Conservation (phyloP, 2,329 filamentous ascomycete genomes). For the Aspergillus tanneri region DNA sequence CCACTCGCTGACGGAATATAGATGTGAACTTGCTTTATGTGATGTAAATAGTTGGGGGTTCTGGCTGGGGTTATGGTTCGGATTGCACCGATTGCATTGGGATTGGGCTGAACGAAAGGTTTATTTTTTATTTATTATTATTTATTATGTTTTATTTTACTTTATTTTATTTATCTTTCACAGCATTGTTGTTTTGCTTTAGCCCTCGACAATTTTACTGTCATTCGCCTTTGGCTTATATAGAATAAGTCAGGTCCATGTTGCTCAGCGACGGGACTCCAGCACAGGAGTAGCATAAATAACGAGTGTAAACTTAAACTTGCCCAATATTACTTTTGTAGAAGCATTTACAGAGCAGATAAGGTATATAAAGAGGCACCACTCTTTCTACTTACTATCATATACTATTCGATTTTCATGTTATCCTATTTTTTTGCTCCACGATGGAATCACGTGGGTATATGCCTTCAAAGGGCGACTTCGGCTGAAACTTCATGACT, state of each 20-base stretch:
- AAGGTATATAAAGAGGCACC: too few species aligned
- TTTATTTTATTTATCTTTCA: not conserved
- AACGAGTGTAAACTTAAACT: too few species aligned
- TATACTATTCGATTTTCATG: too few species aligned
- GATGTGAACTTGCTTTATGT: constrained; percentile 67
- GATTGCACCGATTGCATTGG: constrained; percentile 1
- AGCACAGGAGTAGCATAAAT: too few species aligned
- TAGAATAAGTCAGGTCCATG: too few species aligned
- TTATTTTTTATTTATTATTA: not conserved
- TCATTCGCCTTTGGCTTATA: too few species aligned
- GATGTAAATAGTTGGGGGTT: constrained; percentile 51
- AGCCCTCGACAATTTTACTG: too few species aligned
- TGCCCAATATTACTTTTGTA: too few species aligned
- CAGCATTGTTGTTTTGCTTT: not conserved
- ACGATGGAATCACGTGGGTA: not conserved
- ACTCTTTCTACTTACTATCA: too few species aligned
- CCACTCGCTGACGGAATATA: constrained; percentile 40
- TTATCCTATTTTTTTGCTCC: not conserved
- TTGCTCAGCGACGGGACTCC: too few species aligned
- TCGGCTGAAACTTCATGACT: not conserved
- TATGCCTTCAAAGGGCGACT: not conserved
- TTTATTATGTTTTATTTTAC: constrained; percentile 1
- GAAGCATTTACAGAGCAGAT: too few species aligned
- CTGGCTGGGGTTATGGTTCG: constrained; percentile 5
- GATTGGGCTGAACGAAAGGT: not conserved